Percentiles rank a stretch among this genome's conserved stretches.
phyloP scores from a whole-genome alignment of 2,329 filamentous ascomycete genomes.

The Xylaria sp. region DNA sequence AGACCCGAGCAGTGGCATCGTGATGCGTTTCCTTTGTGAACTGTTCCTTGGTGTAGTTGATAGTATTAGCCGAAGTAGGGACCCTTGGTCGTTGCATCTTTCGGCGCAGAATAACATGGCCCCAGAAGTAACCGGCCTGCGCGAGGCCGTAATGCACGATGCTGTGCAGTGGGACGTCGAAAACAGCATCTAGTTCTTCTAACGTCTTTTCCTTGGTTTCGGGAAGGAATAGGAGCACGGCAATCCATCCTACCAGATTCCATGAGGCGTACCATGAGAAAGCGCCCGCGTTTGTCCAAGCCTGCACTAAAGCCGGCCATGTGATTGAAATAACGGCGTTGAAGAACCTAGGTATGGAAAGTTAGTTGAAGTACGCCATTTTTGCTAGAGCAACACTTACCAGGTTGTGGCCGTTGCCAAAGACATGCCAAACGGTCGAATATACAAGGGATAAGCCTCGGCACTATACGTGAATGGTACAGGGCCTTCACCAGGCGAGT shows the following conservation, averaged over 20 bases:
- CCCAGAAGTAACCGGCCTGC: slow-evolving; percentile 42
- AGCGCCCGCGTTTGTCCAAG: slow-evolving; percentile 53
- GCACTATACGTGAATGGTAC: slow-evolving; percentile 72
- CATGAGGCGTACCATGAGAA: slow-evolving; percentile 57
- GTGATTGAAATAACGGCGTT: slow-evolving; percentile 48
- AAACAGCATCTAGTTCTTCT: slow-evolving; percentile 51
- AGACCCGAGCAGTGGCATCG: slow-evolving; percentile 39
- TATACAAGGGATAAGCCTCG: slow-evolving; percentile 69
- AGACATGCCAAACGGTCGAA: slow-evolving; percentile 67
- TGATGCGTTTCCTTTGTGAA: slow-evolving; percentile 37
- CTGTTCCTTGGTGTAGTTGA: slow-evolving; percentile 36
- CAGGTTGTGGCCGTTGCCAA: slow-evolving; percentile 60
- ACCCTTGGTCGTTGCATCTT: slow-evolving; percentile 36
- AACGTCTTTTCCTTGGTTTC: slow-evolving; percentile 53
- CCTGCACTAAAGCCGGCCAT: slow-evolving; percentile 52
- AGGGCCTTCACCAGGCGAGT: slow-evolving; percentile 65
- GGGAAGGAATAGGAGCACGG: slow-evolving; percentile 49
- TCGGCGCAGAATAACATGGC: slow-evolving; percentile 40
- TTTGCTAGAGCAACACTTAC: slow-evolving; percentile 26
- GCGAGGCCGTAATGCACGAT: slow-evolving; percentile 45
- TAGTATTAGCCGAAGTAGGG: slow-evolving; percentile 30
- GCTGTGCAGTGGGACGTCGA: slow-evolving; percentile 40
- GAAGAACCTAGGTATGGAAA: slow-evolving; percentile 35
- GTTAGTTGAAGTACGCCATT: neutral
- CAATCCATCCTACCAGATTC: slow-evolving; percentile 54